phyloP scores from a whole-genome alignment of 2,329 filamentous ascomycete genomes.

The Sporothrix protearum region DNA sequence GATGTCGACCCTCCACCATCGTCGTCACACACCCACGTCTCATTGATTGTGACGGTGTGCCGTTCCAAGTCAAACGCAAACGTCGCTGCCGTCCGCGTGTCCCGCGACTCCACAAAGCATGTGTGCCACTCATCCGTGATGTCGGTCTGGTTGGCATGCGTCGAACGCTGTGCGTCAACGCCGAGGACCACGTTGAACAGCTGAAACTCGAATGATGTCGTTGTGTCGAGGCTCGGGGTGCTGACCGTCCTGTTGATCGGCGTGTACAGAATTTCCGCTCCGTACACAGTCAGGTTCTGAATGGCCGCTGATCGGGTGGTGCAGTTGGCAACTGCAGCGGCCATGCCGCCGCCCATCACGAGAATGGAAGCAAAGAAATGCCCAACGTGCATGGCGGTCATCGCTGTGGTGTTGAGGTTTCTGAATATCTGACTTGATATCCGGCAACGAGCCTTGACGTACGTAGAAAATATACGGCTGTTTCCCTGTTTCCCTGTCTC shows the following conservation, averaged over 20 bases:
- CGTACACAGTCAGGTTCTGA: constrained; percentile 24
- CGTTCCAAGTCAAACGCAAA: constrained; percentile 24
- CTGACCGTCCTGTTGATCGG: neutral
- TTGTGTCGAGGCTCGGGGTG: neutral
- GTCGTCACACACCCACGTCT: constrained; percentile 30
- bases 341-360: too few relatives aligned
- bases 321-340: constrained; percentile 23
- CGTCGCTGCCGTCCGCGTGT: constrained; percentile 23
- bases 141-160: constrained; percentile 18
- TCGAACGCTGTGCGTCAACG: constrained; percentile 26
- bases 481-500: too few relatives aligned
- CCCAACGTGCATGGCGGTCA: too few relatives aligned
- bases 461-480: too few relatives aligned
- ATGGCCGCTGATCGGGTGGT: constrained; percentile 4
- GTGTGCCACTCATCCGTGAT: constrained; percentile 21
- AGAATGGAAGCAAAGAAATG: too few relatives aligned
- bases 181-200: constrained; percentile 24
- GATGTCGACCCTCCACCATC: neutral
- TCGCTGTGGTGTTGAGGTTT: too few relatives aligned
- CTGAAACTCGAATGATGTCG: constrained; percentile 25
- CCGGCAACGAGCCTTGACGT: too few relatives aligned
- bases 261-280: constrained; percentile 21
- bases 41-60: constrained; percentile 25
- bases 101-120: constrained; percentile 28
- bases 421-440: too few relatives aligned